These are phyloP conservation scores for Blastobotrys americana DNA, from an alignment of 805 yeast species.

Conservation along the genomic window DNA sequence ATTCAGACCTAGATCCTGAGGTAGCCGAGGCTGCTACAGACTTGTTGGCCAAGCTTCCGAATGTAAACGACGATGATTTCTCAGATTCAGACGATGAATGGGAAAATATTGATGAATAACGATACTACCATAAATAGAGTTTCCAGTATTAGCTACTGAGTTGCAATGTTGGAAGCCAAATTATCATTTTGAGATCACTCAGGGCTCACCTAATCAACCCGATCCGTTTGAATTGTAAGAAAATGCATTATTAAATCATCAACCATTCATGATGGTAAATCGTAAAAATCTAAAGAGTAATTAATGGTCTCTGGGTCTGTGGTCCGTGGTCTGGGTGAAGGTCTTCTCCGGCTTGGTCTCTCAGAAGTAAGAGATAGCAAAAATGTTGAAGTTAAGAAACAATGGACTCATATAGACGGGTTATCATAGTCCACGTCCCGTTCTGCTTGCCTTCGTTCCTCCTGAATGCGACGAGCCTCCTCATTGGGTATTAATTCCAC, in stretches of 20 bases:
- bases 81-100: constrained; percentile 27
- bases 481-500: constrained; percentile 41
- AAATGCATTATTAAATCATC: too few species aligned
- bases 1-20: constrained; percentile 50
- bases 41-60: constrained; percentile 53
- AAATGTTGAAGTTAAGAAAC: too few species aligned
- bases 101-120: constrained; percentile 10
- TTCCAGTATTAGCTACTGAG: too few species aligned
- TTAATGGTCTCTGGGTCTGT: too few species aligned
- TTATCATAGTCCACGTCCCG: neutral
- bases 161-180: too few species aligned
- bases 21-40: constrained; percentile 45
- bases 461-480: constrained; percentile 13
- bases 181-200: neutral
- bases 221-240: neutral
- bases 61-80: constrained; percentile 32
- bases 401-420: constrained; percentile 4
- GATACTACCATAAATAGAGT: too few species aligned
- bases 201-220: neutral
- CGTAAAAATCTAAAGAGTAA: too few species aligned
- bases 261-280: neutral
- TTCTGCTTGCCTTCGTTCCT: constrained; percentile 14
- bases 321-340: too few species aligned
- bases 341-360: too few species aligned
- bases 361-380: too few species aligned